phyloP scores from a whole-genome alignment of 108 stramenopile species.

The Cyclotella distinguenda region DNA sequence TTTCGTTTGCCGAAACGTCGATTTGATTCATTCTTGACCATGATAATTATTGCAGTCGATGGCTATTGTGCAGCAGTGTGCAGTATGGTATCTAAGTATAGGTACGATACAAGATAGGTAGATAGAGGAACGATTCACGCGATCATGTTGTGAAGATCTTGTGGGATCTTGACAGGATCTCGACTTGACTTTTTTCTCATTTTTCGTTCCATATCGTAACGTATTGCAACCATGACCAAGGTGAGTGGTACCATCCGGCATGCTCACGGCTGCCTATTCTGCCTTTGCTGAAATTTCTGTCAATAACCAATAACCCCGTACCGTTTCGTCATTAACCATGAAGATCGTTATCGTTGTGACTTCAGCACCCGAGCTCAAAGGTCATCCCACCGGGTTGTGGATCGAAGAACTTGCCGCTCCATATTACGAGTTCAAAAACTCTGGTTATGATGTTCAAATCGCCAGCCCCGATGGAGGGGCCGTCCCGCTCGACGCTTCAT shows the following conservation, averaged over 20 bases:
- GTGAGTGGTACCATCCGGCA: neutral
- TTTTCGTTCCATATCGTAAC: no score
- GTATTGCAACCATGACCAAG: neutral
- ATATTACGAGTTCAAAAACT: conserved; percentile 67
- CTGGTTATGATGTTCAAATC: conserved; percentile 64
- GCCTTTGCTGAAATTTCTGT: neutral
- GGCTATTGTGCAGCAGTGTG: no score
- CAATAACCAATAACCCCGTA: neutral
- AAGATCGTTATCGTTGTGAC: conserved; percentile 36
- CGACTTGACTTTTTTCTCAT: no score
- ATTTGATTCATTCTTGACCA: no score
- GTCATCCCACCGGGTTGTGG: conserved; percentile 73
- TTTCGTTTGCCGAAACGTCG: no score
- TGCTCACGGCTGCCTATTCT: neutral
- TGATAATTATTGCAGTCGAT: no score
- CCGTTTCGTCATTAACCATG: conserved; percentile 13
- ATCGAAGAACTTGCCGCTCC: conserved; percentile 75
- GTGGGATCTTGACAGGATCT: no score
- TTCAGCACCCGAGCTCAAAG: conserved; percentile 27
- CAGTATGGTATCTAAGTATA: no score
- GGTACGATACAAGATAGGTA: no score
- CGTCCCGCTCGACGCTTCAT: conserved; percentile 65
- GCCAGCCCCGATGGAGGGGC: conserved; percentile 64
- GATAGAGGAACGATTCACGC: no score
- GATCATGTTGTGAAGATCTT: no score